Conservation (phyloP, 1,284 basidiomycete species). For the Cutaneotrichosporon dermatis region DNA sequence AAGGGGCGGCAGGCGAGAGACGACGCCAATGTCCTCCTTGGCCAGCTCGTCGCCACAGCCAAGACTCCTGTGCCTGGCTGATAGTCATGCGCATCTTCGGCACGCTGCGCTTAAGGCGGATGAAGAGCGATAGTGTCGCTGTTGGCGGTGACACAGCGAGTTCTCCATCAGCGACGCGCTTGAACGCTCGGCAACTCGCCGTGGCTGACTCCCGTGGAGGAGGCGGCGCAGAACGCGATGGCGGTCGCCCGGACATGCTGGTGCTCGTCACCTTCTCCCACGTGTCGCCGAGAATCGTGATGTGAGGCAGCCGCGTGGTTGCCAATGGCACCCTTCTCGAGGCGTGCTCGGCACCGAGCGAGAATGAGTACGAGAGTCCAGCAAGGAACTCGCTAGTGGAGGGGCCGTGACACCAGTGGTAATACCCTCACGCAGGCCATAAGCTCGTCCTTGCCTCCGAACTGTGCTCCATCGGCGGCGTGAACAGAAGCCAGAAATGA, state of each 20-base stretch:
- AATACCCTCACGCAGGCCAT: slow-evolving; percentile 55
- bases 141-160: slow-evolving; percentile 65
- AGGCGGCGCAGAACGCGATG: slow-evolving; percentile 65
- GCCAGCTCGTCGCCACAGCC: slow-evolving; percentile 68
- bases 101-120: slow-evolving; percentile 63
- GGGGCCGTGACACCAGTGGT: slow-evolving; percentile 57
- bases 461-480: slow-evolving; percentile 69
- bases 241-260: slow-evolving; percentile 61
- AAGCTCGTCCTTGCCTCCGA: slow-evolving; percentile 64
- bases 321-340: slow-evolving; percentile 65
- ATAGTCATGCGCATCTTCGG: slow-evolving; percentile 52
- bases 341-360: slow-evolving; percentile 60
- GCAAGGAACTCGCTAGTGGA: slow-evolving; percentile 50
- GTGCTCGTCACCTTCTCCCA: slow-evolving; percentile 32
- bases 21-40: slow-evolving; percentile 63
- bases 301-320: slow-evolving; percentile 69
- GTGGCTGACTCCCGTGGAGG: slow-evolving; percentile 49
- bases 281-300: slow-evolving; percentile 52
- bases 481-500: slow-evolving; percentile 57
- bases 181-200: slow-evolving; percentile 58
- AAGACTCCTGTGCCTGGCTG: slow-evolving; percentile 66
- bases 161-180: slow-evolving; percentile 57
- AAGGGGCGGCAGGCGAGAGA: slow-evolving; percentile 64
- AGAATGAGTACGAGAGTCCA: slow-evolving; percentile 65
- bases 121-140: slow-evolving; percentile 71